phyloP scores from a whole-genome alignment of 2,329 filamentous ascomycete species.

The Huntiella moniliformis region DNA sequence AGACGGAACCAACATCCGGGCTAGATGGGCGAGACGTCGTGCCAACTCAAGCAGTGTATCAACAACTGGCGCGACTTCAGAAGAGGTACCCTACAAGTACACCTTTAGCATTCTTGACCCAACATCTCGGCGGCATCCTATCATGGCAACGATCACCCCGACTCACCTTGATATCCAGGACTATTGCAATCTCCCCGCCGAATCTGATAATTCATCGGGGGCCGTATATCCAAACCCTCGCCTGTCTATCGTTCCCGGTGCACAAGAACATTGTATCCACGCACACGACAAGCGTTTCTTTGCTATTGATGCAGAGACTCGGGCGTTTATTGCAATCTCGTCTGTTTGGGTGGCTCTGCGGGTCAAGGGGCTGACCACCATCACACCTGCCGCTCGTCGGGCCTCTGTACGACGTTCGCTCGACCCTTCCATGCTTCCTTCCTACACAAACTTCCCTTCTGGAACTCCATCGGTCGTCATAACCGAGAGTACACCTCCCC shows the following conservation, averaged over 20 bases:
- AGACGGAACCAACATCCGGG: constrained; percentile 5
- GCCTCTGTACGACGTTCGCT: constrained; percentile 3
- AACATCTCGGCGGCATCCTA: constrained; percentile 48
- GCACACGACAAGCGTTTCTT: constrained; percentile 11
- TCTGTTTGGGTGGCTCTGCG: constrained; percentile 16
- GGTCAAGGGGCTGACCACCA: constrained; percentile 12
- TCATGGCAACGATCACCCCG: constrained; percentile 49
- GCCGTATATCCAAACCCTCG: neutral
- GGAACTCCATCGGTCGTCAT: neutral
- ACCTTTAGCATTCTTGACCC: constrained; percentile 63
- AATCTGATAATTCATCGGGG: neutral
- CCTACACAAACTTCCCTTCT: constrained; percentile 3
- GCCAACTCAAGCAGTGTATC: constrained; percentile 14
- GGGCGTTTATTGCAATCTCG: constrained; percentile 14
- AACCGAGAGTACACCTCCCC: neutral
- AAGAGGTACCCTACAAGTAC: constrained; percentile 29
- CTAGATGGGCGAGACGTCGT: constrained; percentile 8
- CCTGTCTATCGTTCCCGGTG: constrained; percentile 3
- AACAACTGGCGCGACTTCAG: constrained; percentile 15
- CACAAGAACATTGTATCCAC: neutral
- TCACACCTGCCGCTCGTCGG: constrained; percentile 4
- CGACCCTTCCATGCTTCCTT: neutral
- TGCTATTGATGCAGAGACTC: constrained; percentile 14
- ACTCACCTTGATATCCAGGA: constrained; percentile 51
- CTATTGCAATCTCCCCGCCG: constrained; percentile 10